Conservation (phyloP, 2,329 filamentous ascomycete species). For the Trichophaea hybrida region DNA sequence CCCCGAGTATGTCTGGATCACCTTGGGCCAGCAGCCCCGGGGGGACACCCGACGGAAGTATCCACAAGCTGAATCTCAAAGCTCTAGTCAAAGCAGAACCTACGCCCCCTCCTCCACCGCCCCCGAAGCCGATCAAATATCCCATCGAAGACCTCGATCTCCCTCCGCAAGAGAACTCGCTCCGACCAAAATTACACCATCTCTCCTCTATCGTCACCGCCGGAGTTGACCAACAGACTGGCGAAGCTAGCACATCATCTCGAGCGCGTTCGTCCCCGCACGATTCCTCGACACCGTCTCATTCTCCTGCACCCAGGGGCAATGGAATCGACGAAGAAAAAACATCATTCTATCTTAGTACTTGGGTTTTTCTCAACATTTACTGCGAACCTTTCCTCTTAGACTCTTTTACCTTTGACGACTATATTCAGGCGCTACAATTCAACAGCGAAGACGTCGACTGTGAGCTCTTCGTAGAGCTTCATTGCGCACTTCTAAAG, state of each 20-base stretch:
- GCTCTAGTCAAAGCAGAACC: constrained; percentile 17
- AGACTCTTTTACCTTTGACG: constrained; percentile 95
- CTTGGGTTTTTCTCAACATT: constrained; percentile 96
- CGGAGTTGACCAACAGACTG: constrained; percentile 33
- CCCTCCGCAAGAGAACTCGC: constrained; percentile 39
- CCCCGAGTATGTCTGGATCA: constrained; percentile 18
- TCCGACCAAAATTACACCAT: constrained; percentile 64
- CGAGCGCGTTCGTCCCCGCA: constrained; percentile 11
- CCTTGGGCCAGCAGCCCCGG: constrained; percentile 20
- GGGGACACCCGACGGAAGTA: constrained; percentile 21
- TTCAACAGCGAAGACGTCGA: constrained; percentile 58
- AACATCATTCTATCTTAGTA: constrained; percentile 72
- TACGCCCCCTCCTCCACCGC: constrained; percentile 41
- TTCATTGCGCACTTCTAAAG: constrained; percentile 84
- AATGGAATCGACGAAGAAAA: constrained; percentile 65
- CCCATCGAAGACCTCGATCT: constrained; percentile 89
- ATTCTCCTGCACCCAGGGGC: constrained; percentile 32
- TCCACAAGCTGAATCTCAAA: constrained; percentile 16
- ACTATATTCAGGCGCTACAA: constrained; percentile 77
- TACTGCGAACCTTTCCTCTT: constrained; percentile 88
- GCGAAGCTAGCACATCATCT: constrained; percentile 13
- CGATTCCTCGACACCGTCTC: constrained; percentile 7
- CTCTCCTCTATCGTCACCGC: constrained; percentile 52
- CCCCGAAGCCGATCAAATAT: constrained; percentile 72
- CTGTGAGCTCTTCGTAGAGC: constrained; percentile 76